Conservation (phyloP, 1,284 basidiomycete genomes). For the Phellopilus nigrolimitatus region DNA sequence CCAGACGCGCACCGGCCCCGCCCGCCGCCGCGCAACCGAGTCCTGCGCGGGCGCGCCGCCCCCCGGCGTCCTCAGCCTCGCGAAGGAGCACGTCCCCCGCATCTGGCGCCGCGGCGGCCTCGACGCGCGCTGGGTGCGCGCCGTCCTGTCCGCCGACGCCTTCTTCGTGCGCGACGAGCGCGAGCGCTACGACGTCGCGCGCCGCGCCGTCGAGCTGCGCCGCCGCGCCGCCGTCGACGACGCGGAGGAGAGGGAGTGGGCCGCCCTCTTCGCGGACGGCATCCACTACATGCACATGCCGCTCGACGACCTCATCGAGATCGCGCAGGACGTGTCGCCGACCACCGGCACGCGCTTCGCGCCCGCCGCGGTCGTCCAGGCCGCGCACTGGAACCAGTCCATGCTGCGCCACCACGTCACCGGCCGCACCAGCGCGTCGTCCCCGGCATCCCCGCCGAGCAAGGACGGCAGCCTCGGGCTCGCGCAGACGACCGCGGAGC, state of each 20-base stretch:
- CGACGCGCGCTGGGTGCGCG: slow-evolving; percentile 66
- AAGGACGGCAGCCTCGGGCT: slow-evolving; percentile 60
- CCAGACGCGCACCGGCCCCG: slow-evolving; percentile 24
- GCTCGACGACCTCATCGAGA: slow-evolving; percentile 70
- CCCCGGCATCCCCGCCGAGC: slow-evolving; percentile 17
- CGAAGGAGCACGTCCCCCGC: slow-evolving; percentile 33
- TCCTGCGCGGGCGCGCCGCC: slow-evolving; percentile 47
- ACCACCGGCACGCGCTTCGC: slow-evolving; percentile 67
- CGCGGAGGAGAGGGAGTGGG: slow-evolving; percentile 63
- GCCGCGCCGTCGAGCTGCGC: slow-evolving; percentile 70
- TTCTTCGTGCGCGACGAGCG: slow-evolving; percentile 79
- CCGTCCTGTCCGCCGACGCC: slow-evolving; percentile 72
- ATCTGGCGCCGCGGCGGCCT: slow-evolving; percentile 68
- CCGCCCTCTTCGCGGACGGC: slow-evolving; percentile 69
- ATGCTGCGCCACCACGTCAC: slow-evolving; percentile 56
- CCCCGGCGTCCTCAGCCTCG: not conserved
- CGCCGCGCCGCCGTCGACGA: slow-evolving; percentile 41
- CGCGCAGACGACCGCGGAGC: slow-evolving; percentile 44
- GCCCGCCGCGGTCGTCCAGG: slow-evolving; percentile 61
- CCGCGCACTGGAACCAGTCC: slow-evolving; percentile 74
- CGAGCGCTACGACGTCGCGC: slow-evolving; percentile 77
- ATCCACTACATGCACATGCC: slow-evolving; percentile 92
- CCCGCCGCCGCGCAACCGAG: slow-evolving; percentile 18
- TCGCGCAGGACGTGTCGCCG: slow-evolving; percentile 71
- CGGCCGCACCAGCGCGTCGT: slow-evolving; percentile 30